A percentile compares a stretch with the other conserved stretches of the same genome.
Conservation (phyloP, 331 rosid species). For the Pyrus hybrid region DNA sequence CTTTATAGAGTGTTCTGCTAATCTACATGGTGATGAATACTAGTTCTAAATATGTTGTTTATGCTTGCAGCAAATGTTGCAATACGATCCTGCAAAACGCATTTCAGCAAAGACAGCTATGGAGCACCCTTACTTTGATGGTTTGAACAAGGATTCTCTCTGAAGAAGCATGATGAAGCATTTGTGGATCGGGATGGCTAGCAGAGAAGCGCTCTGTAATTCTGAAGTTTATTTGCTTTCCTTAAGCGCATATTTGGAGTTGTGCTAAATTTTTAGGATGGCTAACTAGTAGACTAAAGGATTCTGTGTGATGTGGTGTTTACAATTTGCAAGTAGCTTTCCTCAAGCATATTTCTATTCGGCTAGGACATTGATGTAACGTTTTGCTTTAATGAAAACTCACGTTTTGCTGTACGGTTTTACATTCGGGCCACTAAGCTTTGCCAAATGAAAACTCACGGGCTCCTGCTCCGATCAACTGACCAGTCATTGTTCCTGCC, state of each 20-base stretch:
- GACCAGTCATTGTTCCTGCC: not conserved
- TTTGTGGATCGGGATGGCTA: not conserved
- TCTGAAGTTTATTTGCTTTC: slow-evolving; percentile 34
- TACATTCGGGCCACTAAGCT: not conserved
- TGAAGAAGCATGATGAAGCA: slow-evolving; percentile 8
- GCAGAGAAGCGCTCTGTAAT: not conserved
- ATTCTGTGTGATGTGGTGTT: too few relatives aligned
- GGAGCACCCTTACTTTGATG: slow-evolving; percentile 91
- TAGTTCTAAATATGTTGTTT: not conserved
- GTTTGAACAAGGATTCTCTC: slow-evolving; percentile 60
- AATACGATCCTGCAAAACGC: slow-evolving; percentile 70
- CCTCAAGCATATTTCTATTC: not conserved
- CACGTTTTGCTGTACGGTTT: not conserved
- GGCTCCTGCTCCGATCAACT: not conserved
- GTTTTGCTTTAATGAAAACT: not conserved
- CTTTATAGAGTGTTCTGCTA: not conserved
- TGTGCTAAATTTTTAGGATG: not conserved
- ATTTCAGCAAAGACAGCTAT: slow-evolving; percentile 92
- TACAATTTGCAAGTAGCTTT: too few relatives aligned
- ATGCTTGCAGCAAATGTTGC: slow-evolving; percentile 71
- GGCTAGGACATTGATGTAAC: not conserved
- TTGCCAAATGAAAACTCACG: too few relatives aligned
- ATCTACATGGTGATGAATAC: not conserved
- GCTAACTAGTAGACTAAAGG: too few relatives aligned
- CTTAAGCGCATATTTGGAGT: slow-evolving; percentile 36